phyloP scores from a whole-genome alignment of 192 early-diverging fungal species.

The Mortierella claussenii region DNA sequence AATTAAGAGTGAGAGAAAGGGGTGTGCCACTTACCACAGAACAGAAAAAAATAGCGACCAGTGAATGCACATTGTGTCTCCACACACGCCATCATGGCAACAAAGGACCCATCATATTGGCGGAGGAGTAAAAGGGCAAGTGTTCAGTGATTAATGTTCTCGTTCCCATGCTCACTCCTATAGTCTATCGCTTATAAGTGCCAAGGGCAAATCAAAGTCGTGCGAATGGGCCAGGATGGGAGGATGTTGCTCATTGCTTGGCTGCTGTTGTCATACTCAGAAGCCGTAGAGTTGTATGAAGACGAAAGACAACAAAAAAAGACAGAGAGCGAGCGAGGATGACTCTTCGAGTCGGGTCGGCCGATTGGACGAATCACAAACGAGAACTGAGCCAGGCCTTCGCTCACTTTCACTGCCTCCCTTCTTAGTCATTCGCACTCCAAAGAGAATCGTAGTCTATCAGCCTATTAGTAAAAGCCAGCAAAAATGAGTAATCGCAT shows the following conservation, averaged over 20 bases:
- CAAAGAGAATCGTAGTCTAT: too few relatives aligned
- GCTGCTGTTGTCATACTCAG: slow-evolving; percentile 17
- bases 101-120: slow-evolving; percentile 1
- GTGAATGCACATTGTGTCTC: not conserved
- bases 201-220: slow-evolving; percentile 9
- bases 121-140: not conserved
- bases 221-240: slow-evolving; percentile 33
- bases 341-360: slow-evolving; percentile 16
- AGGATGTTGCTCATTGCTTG: slow-evolving; percentile 36
- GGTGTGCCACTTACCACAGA: not conserved
- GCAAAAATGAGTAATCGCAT: slow-evolving; percentile 8
- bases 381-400: slow-evolving; percentile 24
- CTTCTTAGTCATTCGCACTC: too few relatives aligned
- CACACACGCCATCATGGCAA: not conserved
- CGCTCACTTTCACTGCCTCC: too few relatives aligned
- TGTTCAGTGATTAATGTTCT: too few relatives aligned
- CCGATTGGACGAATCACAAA: slow-evolving; percentile 36
- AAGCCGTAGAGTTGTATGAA: slow-evolving; percentile 39
- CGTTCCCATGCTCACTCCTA: too few relatives aligned
- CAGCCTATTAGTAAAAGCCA: too few relatives aligned
- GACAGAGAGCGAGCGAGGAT: too few relatives aligned
- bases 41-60: not conserved
- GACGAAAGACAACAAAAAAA: too few relatives aligned
- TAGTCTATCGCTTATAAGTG: too few relatives aligned
- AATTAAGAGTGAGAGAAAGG: too few relatives aligned